Evolutionary conservation across 805 yeast species (phyloP), one percentile per base, ranked within the genome.

Genomic region (Candida easanensis): DNA sequence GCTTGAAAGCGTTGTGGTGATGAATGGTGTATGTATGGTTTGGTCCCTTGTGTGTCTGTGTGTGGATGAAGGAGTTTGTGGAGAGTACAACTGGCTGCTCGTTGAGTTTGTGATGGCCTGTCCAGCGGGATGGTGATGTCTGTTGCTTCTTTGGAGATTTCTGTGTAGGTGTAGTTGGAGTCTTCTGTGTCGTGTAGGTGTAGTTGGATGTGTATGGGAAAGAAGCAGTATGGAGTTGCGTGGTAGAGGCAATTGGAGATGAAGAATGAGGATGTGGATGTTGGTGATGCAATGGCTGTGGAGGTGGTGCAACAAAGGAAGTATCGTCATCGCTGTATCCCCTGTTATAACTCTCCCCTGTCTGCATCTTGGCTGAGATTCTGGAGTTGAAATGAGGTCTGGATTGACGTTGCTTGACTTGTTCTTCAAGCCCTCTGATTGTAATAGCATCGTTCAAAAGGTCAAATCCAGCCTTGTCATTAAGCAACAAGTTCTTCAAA

Each of bases 401-500:
- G 20, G 28, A 40, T 14, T 17, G 48, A 36, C 48, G 48, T 21
- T 53, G 48, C 25, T 44, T 25, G 25, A 10, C 30, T 23, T 52
- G 54, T 32, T 56, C 58, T 31, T 54, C 57, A 30, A 58, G 41
- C 39, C 57, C 63, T 11, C 47, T 58, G 8, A 58, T 38, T 23
- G 54, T 39, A 15, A 57, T 56, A 7, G 60, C 58, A 43, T 55
- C 61, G 22, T 56, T 59, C 28, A 59, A 43, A n/a, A 58, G 35
- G 27, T 54, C 62, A 43, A 59, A 54, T 1, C 63, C 63, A 4
- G 61, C 58, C 28, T 57, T 56, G 44, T 59, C 64, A 34, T 48
- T 56, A 33, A 57, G 53, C 40, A 73, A 58, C 34, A 63, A 61
- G 35, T 61, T 65, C 49, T 65, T 65, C 55, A 69, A 67, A 42